These are phyloP conservation scores for Hypoxylon intermedium DNA, from an alignment of 495 filamentous ascomycete species.

Conservation along the genomic window DNA sequence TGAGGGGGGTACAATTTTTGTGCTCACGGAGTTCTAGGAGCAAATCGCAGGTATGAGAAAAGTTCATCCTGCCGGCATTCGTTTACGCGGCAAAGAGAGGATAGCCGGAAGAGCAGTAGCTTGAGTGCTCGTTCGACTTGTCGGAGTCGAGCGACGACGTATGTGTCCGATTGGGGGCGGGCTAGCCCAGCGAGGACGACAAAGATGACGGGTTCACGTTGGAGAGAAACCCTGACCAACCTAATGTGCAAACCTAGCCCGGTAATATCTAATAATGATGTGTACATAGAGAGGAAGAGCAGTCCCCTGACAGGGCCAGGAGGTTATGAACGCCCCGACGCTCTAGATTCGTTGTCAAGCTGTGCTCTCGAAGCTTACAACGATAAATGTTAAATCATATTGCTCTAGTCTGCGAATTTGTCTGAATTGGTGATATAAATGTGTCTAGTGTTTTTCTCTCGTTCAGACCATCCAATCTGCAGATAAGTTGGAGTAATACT, in stretches of 20 bases:
- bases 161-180: slow-evolving; percentile 43
- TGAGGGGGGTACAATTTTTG: slow-evolving; percentile 49
- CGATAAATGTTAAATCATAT: slow-evolving; percentile 44
- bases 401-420: slow-evolving; percentile 32
- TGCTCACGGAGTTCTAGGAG: slow-evolving; percentile 58
- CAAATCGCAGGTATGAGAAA: slow-evolving; percentile 44
- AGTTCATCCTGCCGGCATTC: slow-evolving; percentile 44
- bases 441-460: neutral
- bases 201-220: slow-evolving; percentile 29
- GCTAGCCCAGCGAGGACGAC: slow-evolving; percentile 46
- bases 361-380: slow-evolving; percentile 41
- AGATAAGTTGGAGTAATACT: too few species aligned
- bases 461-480: too few species aligned
- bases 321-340: slow-evolving; percentile 23
- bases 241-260: slow-evolving; percentile 47
- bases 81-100: slow-evolving; percentile 42
- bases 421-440: too few species aligned
- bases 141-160: slow-evolving; percentile 28
- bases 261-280: slow-evolving; percentile 49
- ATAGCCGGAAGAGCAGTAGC: slow-evolving; percentile 13
- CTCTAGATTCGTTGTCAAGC: slow-evolving; percentile 38
- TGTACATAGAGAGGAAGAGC: slow-evolving; percentile 40
- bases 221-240: slow-evolving; percentile 31
- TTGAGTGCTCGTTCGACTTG: slow-evolving; percentile 25
- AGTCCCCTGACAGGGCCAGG: slow-evolving; percentile 18